Evolutionary conservation across 805 yeast species (phyloP).

Genomic region (Candida takata): DNA sequence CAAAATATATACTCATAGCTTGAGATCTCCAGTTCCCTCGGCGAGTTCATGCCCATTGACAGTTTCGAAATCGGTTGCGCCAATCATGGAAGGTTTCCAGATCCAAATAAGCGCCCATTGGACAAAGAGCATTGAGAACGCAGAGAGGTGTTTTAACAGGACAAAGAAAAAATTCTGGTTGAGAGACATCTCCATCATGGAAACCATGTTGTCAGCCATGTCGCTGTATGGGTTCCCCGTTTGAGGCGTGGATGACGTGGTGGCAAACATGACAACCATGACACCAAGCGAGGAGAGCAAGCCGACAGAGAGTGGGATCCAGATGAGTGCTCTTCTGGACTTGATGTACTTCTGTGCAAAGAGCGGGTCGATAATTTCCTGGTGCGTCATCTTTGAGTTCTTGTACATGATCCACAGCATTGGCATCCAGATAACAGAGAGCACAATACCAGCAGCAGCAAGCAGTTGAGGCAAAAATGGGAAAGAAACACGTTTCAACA

Average conservation of each 20-base stretch:
- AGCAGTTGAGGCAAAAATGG: not conserved
- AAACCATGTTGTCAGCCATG: not conserved
- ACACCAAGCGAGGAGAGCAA: conserved; percentile 1
- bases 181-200: conserved; percentile 3
- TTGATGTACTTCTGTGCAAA: conserved; percentile 8
- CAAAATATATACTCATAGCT: too few species aligned
- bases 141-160: conserved; percentile 9
- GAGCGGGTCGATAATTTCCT: conserved; percentile 13
- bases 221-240: not conserved
- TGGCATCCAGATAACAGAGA: conserved; percentile 15
- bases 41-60: conserved; percentile 9
- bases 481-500: conserved; percentile 9
- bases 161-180: conserved; percentile 9
- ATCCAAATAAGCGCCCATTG: conserved; percentile 10
- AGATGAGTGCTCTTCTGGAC: conserved; percentile 4
- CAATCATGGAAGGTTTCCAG: conserved; percentile 12
- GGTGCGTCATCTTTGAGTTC: conserved; percentile 10
- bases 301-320: conserved; percentile 6
- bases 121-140: conserved; percentile 9
- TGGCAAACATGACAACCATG: not conserved
- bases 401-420: conserved; percentile 15
- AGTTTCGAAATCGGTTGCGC: conserved; percentile 8
- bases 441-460: conserved; percentile 7
- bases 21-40: conserved; percentile 3
- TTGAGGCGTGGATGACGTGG: not conserved